Evolutionary conservation across 2,329 filamentous ascomycete genomes (phyloP), one percentile per base, ranked within the genome.

Genomic region (Macrophomina pseudophaseolina): DNA sequence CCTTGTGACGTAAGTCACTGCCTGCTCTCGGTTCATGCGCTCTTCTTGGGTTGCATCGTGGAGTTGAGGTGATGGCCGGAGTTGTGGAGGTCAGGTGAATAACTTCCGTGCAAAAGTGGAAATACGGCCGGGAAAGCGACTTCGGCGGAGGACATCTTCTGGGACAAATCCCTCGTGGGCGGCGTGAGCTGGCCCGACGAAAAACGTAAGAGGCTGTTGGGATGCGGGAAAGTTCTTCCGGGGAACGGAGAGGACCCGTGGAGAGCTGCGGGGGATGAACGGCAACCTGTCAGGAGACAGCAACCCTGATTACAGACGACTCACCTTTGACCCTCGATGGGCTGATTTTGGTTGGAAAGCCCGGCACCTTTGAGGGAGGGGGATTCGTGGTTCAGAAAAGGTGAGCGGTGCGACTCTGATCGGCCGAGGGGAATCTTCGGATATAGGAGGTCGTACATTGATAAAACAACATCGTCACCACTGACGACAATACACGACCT

Each of bases 371-470:
- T 48, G 56, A 14, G 8, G 35, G 16, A 46, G 16, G 14, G 42
- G 16, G 48, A 33, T 35, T 14, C 12, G 56, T 14, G 2, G n/a
- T 48, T 14, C 14, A 35, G 5, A 48, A 8, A 6, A 48, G 14
- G 23, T 7, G 33, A 14, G 38, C 12, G 40, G 38, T 18, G 2
- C 7, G 9, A 16, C 33, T 48, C 8, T 48, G 16, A 3, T 48
- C 42, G 42, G 40, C 56, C 42, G 56, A 60, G 56, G 56, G 18
- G 12, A 18, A 60, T 60, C n/a, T 48, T 60, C 56, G 56, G 56
- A 33, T 2, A 12, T 30, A 1, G 28, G 14, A 28, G 12, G 18
- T 32, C 23, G 49, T 7, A 14, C 12, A 8, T 46, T 1, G 4
- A 18, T 28, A 3, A 58, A 7, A 28, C 33, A 18, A 53, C 12